These are phyloP conservation scores for Solanum gandarillasii DNA, from an alignment of 257 asterid genomes.

Conservation along the genomic window DNA sequence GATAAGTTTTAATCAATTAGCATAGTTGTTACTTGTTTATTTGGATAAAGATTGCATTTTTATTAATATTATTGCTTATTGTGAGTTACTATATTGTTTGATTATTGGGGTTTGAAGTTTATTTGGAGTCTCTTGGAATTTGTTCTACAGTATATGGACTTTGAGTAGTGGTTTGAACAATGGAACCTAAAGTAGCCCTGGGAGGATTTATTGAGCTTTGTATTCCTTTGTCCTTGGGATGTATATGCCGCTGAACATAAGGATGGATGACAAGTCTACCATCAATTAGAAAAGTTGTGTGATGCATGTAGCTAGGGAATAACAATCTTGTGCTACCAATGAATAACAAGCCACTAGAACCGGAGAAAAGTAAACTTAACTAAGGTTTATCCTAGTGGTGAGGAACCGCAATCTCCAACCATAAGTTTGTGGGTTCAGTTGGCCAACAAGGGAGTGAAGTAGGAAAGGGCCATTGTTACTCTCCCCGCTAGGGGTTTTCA, in stretches of 20 bases:
- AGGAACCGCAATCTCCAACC: background rate
- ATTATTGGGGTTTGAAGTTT: background rate
- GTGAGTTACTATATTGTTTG: background rate
- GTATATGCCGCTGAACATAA: background rate
- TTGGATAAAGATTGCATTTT: background rate
- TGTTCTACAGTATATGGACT: background rate
- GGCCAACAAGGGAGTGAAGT: background rate
- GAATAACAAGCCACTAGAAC: background rate
- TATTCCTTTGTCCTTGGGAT: background rate
- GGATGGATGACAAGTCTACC: background rate
- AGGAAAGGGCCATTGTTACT: background rate
- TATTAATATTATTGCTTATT: background rate
- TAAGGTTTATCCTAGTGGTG: background rate
- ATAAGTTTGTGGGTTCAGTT: background rate
- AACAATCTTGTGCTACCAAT: background rate
- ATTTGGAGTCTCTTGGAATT: background rate
- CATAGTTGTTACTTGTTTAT: background rate
- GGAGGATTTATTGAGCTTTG: background rate
- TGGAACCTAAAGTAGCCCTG: background rate
- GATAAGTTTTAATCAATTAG: background rate
- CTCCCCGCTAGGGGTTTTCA: background rate
- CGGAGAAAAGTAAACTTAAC: background rate
- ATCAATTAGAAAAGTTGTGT: background rate
- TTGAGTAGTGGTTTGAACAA: background rate
- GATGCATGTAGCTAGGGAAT: background rate